Evolutionary conservation across 768 basidiomycete species (phyloP), one percentile per base, ranked within the genome.

Genomic region (Amanita jacksonii): DNA sequence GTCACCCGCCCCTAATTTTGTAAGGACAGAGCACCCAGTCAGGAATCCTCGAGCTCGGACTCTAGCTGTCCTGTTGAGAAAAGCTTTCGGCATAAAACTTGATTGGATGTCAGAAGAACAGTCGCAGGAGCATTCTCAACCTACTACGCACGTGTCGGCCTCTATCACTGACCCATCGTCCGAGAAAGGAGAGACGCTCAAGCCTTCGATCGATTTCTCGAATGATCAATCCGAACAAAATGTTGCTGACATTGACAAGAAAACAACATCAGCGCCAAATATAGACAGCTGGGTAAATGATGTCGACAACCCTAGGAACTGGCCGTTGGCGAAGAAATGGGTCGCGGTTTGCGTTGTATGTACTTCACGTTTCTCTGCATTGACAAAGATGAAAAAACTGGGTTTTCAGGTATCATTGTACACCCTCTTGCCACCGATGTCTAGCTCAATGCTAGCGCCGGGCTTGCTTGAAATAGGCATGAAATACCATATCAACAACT

Each of bases 371-470:
- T 16, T 12, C 19, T 12, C n/a, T n/a, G n/a, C n/a, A n/a, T 28
- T 31, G 24, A 12, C 12, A 38, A 5, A 38, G n/a, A 1, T 28
- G 10, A n/a, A 25, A 18, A 6, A n/a, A n/a, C 8, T 18, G 12
- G 15, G 12, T 15, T 28, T 41, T 22, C 18, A 79, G 79, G 70
- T 81, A 6, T 77, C 79, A 0, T 55, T 76, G 19, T 83, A 81
- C 51, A 77, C 78, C 0, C 75, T 82, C 41, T 61, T 74, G 18
- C 58, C 68, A 5, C 70, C 69, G 2, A 51, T 70, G 12, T 61
- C 68, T 0, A 64, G 54, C 45, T 66, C 81, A 9, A 85, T 84
- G 77, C 81, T 86, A 77, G 81, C 81, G 0, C 81, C 82, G 39
- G 80, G 74, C 33, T 67, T 85, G 9, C 74, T 73, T 10, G 67